Conservation (phyloP, 306 rosid species). For the Dryas octopetala region DNA sequence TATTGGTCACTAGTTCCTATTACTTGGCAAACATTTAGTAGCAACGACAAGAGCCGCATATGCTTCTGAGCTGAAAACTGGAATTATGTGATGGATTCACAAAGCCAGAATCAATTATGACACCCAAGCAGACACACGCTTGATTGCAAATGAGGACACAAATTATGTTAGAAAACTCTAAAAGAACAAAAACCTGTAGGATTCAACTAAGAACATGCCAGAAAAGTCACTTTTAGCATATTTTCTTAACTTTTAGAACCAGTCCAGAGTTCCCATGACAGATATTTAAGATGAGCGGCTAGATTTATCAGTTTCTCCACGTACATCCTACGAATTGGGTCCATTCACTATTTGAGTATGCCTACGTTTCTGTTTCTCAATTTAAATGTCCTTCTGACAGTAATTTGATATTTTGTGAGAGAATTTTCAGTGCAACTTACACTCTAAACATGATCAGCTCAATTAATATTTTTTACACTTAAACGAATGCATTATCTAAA, state of each 20-base stretch:
- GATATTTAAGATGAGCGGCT: background rate
- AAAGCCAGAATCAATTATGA: background rate
- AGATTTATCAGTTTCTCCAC: too few relatives aligned
- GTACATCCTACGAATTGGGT: background rate
- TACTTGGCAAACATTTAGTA: background rate
- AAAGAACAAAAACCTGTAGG: background rate
- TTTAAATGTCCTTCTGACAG: background rate
- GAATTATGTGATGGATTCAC: background rate
- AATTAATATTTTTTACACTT: background rate
- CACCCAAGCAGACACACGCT: background rate
- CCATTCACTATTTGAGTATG: background rate
- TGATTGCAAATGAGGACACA: background rate
- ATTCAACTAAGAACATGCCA: background rate
- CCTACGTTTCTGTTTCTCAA: background rate
- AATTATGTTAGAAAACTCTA: background rate
- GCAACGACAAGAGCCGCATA: background rate
- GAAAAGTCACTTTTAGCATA: background rate
- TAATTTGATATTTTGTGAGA: background rate
- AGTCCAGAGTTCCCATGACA: background rate
- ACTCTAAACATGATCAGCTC: background rate
- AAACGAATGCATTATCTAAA: too few relatives aligned
- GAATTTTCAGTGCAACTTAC: background rate
- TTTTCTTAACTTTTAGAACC: background rate
- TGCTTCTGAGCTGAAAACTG: constrained; percentile 3
- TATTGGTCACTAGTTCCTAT: background rate